A percentile compares a stretch with the other conserved stretches of the same genome.
Conservation (phyloP, 2,329 filamentous ascomycete genomes). For the Cordyceps farinosa region DNA sequence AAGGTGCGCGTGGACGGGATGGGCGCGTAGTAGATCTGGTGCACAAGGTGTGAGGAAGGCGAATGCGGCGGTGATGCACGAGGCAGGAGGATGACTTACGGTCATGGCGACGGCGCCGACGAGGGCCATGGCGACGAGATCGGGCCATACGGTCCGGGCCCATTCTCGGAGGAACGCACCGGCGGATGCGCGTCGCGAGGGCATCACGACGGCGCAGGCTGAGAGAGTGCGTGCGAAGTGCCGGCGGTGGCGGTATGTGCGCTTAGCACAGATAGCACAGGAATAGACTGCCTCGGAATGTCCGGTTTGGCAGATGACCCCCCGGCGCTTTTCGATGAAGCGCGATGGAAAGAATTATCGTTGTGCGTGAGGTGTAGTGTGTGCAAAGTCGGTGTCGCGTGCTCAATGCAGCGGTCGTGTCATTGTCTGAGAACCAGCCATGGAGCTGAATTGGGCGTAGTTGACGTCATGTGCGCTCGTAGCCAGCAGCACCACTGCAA, state of each 20-base stretch:
- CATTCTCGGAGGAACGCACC: constrained; percentile 40
- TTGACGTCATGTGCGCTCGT: constrained; percentile 15
- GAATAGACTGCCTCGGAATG: neutral
- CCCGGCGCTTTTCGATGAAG: neutral
- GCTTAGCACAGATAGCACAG: too few relatives aligned
- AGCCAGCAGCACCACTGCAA: neutral
- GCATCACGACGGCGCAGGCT: neutral
- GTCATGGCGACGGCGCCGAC: constrained; percentile 39
- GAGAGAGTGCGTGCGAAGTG: neutral
- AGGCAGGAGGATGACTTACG: constrained; percentile 23
- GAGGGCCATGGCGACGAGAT: constrained; percentile 55
- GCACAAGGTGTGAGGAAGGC: neutral
- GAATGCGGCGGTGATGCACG: too few relatives aligned
- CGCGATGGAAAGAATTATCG: neutral
- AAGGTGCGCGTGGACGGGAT: constrained; percentile 57
- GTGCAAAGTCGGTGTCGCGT: constrained; percentile 4
- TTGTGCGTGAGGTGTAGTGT: neutral
- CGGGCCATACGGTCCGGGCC: constrained; percentile 55
- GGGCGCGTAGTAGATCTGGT: constrained; percentile 50
- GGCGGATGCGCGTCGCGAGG: neutral
- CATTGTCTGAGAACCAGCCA: neutral
- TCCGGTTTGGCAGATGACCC: neutral
- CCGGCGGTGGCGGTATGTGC: neutral
- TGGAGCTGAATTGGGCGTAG: neutral
- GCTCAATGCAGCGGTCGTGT: neutral